These are phyloP conservation scores for Plasmodium berghei DNA, from an alignment of 169 alveolate species.

Conservation along the genomic window DNA sequence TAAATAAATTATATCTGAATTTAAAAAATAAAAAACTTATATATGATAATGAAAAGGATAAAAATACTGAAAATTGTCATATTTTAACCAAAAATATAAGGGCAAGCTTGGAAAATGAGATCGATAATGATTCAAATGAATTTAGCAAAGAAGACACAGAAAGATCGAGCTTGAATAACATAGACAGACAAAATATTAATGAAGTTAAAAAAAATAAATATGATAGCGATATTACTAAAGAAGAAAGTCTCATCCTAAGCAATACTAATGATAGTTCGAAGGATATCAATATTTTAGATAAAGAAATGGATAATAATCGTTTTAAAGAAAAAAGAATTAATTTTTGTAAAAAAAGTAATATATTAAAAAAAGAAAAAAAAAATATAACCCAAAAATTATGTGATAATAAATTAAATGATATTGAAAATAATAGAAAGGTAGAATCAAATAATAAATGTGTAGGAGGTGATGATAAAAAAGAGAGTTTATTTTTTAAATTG, in stretches of 20 bases:
- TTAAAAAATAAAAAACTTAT: conserved; percentile 60
- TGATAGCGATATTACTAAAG: no score
- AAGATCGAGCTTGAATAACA: no score
- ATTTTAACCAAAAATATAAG: not conserved
- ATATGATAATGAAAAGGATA: conserved; percentile 13
- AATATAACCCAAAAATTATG: not conserved
- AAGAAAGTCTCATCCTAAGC: no score
- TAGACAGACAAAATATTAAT: no score
- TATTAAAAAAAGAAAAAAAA: conserved; percentile 1
- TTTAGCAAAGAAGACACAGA: no score
- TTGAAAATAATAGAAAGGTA: conserved; percentile 17
- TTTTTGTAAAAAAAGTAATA: not conserved
- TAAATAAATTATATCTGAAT: conserved; percentile 50
- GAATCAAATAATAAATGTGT: not conserved
- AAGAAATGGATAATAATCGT: not conserved
- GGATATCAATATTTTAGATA: no score
- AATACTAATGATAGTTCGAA: no score
- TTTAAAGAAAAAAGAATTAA: not conserved
- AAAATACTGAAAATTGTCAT: not conserved
- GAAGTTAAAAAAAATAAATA: no score
- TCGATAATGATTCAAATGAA: not conserved
- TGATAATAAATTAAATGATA: conserved; percentile 30
- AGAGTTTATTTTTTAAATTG: conserved; percentile 32
- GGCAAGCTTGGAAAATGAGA: not conserved
- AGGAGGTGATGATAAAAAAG: not conserved